Evolutionary conservation across 805 yeast species (phyloP).

Genomic region (Candida lessepsii): DNA sequence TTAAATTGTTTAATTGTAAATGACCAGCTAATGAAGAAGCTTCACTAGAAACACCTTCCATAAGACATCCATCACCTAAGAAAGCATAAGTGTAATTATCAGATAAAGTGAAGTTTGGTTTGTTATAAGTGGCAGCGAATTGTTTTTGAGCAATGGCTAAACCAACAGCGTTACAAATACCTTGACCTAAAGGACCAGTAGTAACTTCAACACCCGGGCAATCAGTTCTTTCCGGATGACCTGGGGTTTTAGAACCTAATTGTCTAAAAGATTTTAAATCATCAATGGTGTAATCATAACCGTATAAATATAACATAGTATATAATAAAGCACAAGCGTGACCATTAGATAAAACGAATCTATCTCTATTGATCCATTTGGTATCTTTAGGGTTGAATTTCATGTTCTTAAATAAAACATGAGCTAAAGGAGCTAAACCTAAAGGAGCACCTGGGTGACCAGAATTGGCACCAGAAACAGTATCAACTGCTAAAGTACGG

Average conservation of each 20-base stretch:
- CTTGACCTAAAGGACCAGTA: constrained; percentile 99
- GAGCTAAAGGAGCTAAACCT: constrained; percentile 96
- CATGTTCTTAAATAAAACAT: constrained; percentile 77
- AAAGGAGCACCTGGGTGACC: constrained; percentile 99
- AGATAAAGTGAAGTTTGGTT: constrained; percentile 71
- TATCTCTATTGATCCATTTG: constrained; percentile 89
- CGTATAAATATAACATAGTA: constrained; percentile 80
- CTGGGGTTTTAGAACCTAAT: constrained; percentile 88
- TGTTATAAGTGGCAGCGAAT: constrained; percentile 90
- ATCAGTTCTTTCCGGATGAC: constrained; percentile 88
- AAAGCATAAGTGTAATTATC: constrained; percentile 76
- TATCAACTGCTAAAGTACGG: constrained; percentile 85
- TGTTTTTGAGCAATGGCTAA: constrained; percentile 92
- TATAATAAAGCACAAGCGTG: constrained; percentile 92
- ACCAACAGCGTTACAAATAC: constrained; percentile 95
- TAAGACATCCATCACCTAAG: constrained; percentile 96
- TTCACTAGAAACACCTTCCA: constrained; percentile 97
- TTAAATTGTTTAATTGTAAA: constrained; percentile 86
- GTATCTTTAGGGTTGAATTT: constrained; percentile 89
- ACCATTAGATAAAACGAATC: constrained; percentile 94
- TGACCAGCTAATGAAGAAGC: constrained; percentile 96
- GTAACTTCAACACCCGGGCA: constrained; percentile 94
- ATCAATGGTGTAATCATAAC: constrained; percentile 75
- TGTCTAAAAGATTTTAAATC: constrained; percentile 91
- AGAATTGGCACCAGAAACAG: constrained; percentile 83